These are phyloP conservation scores for Hypericum perforatum DNA, from an alignment of 345 rosid genomes.

Conservation along the genomic window DNA sequence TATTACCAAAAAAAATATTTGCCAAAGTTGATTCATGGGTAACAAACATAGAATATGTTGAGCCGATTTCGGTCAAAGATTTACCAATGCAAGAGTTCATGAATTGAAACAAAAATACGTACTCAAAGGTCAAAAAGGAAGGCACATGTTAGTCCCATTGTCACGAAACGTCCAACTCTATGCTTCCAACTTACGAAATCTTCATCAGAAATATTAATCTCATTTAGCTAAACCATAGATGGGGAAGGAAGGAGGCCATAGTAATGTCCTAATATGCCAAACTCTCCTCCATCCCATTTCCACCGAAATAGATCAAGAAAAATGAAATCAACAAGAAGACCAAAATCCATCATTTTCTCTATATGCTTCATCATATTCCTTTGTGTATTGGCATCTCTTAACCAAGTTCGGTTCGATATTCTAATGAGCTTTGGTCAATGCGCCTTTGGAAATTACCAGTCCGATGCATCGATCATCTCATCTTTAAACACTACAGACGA, in stretches of 20 bases:
- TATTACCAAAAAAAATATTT: too few species aligned
- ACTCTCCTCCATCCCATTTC: not conserved
- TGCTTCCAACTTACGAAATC: slow-evolving; percentile 12
- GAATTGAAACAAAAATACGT: too few species aligned
- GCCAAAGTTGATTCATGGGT: too few species aligned
- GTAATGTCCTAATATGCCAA: not conserved
- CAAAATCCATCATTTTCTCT: slow-evolving; percentile 37
- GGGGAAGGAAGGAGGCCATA: slow-evolving; percentile 5
- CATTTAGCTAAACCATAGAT: not conserved
- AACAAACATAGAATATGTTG: too few species aligned
- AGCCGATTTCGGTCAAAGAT: too few species aligned
- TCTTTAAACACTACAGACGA: slow-evolving; percentile 6
- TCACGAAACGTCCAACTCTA: slow-evolving; percentile 19
- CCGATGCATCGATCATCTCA: slow-evolving; percentile 13
- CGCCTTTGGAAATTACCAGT: slow-evolving; percentile 21
- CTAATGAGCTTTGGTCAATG: slow-evolving; percentile 40
- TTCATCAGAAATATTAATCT: not conserved
- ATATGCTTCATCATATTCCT: slow-evolving; percentile 52
- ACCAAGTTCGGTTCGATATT: slow-evolving; percentile 39
- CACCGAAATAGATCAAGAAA: not conserved
- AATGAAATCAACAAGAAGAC: slow-evolving; percentile 22
- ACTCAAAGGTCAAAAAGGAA: slow-evolving; percentile 19
- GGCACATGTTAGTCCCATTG: slow-evolving; percentile 7
- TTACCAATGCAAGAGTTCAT: too few species aligned
- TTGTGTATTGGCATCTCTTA: slow-evolving; percentile 48